A percentile compares a stretch with the other conserved stretches of the same genome.
Conservation (phyloP, 495 filamentous ascomycete genomes). For the Aspergillus bertholletiae region DNA sequence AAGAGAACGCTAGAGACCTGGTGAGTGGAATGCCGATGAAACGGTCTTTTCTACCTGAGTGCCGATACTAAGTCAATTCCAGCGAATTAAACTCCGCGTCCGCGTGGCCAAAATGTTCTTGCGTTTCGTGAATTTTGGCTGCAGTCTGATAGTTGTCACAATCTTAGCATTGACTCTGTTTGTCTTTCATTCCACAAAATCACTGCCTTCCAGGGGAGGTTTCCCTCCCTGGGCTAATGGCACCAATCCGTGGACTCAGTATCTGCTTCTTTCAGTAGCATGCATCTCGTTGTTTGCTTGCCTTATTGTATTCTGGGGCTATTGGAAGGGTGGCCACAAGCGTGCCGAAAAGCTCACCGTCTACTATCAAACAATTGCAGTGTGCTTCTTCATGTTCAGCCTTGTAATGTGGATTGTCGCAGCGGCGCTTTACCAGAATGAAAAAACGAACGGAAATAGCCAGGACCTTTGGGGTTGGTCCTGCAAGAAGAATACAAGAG, state of each 20-base stretch:
- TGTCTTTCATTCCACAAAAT: conserved; percentile 82
- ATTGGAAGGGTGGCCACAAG: conserved; percentile 84
- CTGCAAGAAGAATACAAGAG: conserved; percentile 81
- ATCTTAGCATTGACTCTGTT: conserved; percentile 80
- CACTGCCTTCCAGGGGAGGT: conserved; percentile 68
- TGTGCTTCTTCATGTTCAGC: conserved; percentile 90
- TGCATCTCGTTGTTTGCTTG: conserved; percentile 77
- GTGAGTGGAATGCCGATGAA: conserved; percentile 50
- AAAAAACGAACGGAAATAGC: conserved; percentile 63
- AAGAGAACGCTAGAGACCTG: conserved; percentile 78
- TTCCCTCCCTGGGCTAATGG: conserved; percentile 78
- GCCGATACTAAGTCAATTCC: background rate
- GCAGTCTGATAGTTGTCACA: conserved; percentile 87
- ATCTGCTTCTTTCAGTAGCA: conserved; percentile 71
- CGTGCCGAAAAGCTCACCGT: conserved; percentile 88
- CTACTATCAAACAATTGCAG: conserved; percentile 90
- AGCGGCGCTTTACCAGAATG: conserved; percentile 77
- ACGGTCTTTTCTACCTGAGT: background rate
- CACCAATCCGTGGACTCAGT: conserved; percentile 87
- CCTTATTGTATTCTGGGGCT: conserved; percentile 76
- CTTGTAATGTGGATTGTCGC: conserved; percentile 90
- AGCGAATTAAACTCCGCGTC: conserved; percentile 92
- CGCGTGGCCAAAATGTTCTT: conserved; percentile 92
- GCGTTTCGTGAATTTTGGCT: conserved; percentile 91
- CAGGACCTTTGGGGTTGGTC: conserved; percentile 97